Conservation (phyloP, 192 early-diverging fungal genomes). For the Backusella circina region DNA sequence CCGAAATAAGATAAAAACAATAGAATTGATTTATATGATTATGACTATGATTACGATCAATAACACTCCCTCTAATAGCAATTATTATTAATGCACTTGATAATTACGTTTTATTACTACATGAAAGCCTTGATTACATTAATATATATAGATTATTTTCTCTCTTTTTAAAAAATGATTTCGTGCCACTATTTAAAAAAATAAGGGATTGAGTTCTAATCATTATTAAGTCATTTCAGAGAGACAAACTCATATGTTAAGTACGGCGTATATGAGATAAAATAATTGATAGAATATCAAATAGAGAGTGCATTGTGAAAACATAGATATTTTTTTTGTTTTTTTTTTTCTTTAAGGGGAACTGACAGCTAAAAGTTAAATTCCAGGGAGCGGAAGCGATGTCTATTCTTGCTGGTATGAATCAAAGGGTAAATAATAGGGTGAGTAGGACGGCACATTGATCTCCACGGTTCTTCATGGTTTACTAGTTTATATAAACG, state of each 20-base stretch:
- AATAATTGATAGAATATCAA: too few relatives aligned
- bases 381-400: background rate
- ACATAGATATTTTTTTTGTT: too few relatives aligned
- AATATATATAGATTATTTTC: background rate
- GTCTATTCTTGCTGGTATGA: background rate
- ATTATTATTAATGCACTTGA: too few relatives aligned
- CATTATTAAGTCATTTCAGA: background rate
- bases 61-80: background rate
- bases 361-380: background rate
- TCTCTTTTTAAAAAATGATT: background rate
- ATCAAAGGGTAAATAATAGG: conserved; percentile 10
- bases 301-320: too few relatives aligned
- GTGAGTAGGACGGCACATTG: background rate
- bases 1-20: background rate
- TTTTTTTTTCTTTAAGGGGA: too few relatives aligned
- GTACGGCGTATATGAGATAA: too few relatives aligned
- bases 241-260: background rate
- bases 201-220: background rate
- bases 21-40: background rate
- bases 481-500: conserved; percentile 1
- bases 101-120: too few relatives aligned
- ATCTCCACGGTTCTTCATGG: background rate
- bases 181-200: background rate
- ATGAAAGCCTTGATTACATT: background rate
- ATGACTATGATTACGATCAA: background rate